These are phyloP conservation scores for Blumeriella jaapii DNA, from an alignment of 2,329 filamentous ascomycete genomes.

Conservation along the genomic window DNA sequence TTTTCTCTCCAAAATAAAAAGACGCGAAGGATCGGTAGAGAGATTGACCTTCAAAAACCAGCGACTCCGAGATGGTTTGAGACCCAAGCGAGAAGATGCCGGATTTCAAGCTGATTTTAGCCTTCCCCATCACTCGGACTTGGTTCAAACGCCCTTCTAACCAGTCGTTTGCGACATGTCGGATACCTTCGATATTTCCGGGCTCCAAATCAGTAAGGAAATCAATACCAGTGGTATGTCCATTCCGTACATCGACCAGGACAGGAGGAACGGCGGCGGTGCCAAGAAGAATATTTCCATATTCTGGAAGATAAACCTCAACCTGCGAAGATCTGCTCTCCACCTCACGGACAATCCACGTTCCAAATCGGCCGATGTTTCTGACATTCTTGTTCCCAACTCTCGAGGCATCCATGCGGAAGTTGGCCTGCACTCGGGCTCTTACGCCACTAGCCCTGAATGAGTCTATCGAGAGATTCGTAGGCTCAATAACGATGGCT, in stretches of 20 bases:
- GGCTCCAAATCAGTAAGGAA: constrained; percentile 66
- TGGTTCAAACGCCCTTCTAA: constrained; percentile 64
- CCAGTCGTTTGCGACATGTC: constrained; percentile 78
- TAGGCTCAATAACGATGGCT: constrained; percentile 71
- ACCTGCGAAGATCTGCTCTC: constrained; percentile 64
- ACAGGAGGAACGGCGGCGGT: constrained; percentile 66
- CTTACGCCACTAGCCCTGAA: constrained; percentile 69
- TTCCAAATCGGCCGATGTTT: constrained; percentile 64
- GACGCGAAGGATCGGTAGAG: constrained; percentile 53
- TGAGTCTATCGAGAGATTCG: constrained; percentile 72
- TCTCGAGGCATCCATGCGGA: constrained; percentile 66
- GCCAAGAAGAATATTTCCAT: constrained; percentile 65
- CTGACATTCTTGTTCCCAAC: constrained; percentile 62
- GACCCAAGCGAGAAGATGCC: constrained; percentile 71
- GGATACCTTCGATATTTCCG: constrained; percentile 66
- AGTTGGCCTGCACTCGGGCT: constrained; percentile 70
- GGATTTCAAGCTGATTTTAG: constrained; percentile 62
- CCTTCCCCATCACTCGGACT: constrained; percentile 62
- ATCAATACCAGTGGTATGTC: constrained; percentile 65
- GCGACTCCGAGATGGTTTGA: constrained; percentile 60
- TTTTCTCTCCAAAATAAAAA: constrained; percentile 50
- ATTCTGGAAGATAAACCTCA: constrained; percentile 71
- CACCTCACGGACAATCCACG: constrained; percentile 67
- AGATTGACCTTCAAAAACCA: constrained; percentile 75
- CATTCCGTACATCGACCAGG: constrained; percentile 65